Percentiles rank a stretch among this genome's conserved stretches.
phyloP scores from a whole-genome alignment of 208 protist species.

The Trypanosoma vivax region DNA sequence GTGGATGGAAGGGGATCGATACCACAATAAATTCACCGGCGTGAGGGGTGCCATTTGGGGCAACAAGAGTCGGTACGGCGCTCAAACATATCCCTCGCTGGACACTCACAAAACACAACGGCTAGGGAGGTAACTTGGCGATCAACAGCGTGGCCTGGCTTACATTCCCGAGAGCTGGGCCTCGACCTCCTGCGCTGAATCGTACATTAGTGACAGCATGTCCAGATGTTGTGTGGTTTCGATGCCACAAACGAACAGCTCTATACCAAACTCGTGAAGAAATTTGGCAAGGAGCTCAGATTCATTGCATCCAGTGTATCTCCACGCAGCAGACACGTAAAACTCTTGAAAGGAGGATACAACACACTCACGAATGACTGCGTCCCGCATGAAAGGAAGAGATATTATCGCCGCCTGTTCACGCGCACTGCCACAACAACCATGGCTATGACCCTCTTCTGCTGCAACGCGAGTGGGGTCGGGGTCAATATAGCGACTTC shows the following conservation, averaged over 20 bases:
- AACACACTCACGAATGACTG: constrained; percentile 47
- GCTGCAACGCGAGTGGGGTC: constrained; percentile 12
- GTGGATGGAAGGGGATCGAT: too few relatives aligned
- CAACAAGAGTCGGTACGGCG: too few relatives aligned
- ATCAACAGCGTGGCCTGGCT: too few relatives aligned
- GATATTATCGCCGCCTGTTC: constrained; percentile 37
- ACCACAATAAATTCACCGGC: too few relatives aligned
- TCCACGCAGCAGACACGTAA: constrained; percentile 25
- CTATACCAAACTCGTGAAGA: constrained; percentile 36
- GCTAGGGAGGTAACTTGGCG: too few relatives aligned
- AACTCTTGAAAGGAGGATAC: constrained; percentile 72
- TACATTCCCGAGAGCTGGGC: background rate
- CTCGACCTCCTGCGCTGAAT: constrained; percentile 6
- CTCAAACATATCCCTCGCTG: too few relatives aligned
- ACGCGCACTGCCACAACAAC: constrained; percentile 66
- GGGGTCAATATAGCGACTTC: constrained; percentile 35
- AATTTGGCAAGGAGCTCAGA: constrained; percentile 33
- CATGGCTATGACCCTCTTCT: constrained; percentile 11
- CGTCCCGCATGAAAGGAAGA: constrained; percentile 53
- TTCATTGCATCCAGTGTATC: constrained; percentile 10
- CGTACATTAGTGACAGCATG: constrained; percentile 53
- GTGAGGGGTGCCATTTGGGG: too few relatives aligned
- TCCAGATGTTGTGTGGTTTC: constrained; percentile 33
- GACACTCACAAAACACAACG: too few relatives aligned
- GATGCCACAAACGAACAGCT: constrained; percentile 52